These are phyloP conservation scores for Neurospora sp. DNA, from an alignment of 495 filamentous ascomycete genomes.

Conservation along the genomic window DNA sequence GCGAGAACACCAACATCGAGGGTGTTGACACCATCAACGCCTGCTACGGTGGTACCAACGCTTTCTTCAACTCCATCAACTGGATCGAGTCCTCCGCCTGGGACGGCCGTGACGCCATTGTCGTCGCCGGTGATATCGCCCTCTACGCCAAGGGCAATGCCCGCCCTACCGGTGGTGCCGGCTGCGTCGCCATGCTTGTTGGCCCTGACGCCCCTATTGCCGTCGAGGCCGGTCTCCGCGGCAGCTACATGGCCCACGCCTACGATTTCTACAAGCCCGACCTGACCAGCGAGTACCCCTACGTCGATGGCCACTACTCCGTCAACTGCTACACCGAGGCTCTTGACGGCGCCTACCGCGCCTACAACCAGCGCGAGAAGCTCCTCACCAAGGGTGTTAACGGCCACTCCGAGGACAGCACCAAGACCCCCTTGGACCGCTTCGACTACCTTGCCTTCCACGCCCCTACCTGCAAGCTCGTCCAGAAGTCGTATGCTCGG, in stretches of 20 bases:
- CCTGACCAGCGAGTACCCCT: conserved; percentile 92
- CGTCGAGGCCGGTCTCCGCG: conserved; percentile 85
- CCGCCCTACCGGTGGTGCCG: conserved; percentile 90
- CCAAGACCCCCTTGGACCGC: conserved; percentile 69
- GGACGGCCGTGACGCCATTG: conserved; percentile 91
- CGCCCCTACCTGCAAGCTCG: conserved; percentile 94
- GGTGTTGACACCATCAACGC: conserved; percentile 95
- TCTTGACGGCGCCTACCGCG: conserved; percentile 91
- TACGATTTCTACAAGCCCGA: conserved; percentile 99
- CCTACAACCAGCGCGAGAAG: conserved; percentile 78
- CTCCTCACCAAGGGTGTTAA: conserved; percentile 48
- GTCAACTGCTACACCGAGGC: conserved; percentile 93
- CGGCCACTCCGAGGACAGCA: conserved; percentile 36
- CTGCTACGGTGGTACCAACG: conserved; percentile 97
- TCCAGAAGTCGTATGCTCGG: conserved; percentile 88
- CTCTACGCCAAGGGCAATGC: conserved; percentile 95
- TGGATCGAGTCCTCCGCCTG: conserved; percentile 97
- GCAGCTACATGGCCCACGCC: conserved; percentile 84
- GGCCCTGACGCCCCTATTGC: conserved; percentile 88
- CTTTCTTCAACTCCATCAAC: conserved; percentile 92
- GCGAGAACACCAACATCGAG: conserved; percentile 82
- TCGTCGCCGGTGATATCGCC: conserved; percentile 93
- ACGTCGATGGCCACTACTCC: conserved; percentile 94
- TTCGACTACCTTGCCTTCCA: conserved; percentile 97
- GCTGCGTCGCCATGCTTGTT: conserved; percentile 87